A percentile compares a stretch with the other conserved stretches of the same genome.
Conservation (phyloP, 2,329 filamentous ascomycete species). For the Sordariomycetes sp. region DNA sequence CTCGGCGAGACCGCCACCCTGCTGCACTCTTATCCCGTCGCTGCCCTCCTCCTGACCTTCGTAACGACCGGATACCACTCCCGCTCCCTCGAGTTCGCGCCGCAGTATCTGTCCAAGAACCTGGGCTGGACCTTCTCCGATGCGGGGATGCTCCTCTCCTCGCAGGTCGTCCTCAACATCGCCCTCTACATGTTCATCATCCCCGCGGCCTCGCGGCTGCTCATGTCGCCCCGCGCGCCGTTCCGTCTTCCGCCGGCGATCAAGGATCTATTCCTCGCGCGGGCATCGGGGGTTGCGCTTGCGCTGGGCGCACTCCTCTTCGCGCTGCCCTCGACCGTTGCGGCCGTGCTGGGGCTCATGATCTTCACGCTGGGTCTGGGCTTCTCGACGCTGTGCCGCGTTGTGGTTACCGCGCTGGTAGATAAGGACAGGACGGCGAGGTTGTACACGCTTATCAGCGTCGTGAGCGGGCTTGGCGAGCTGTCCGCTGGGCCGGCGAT, state of each 20-base stretch:
- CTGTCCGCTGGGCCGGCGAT: constrained; percentile 13
- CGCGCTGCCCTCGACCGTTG: constrained; percentile 7
- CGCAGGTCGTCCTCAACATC: constrained; percentile 11
- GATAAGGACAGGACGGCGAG: constrained; percentile 11
- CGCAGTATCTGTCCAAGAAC: constrained; percentile 8
- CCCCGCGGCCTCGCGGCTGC: constrained; percentile 8
- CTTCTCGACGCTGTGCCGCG: constrained; percentile 10
- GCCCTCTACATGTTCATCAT: constrained; percentile 8
- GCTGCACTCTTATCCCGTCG: constrained; percentile 1
- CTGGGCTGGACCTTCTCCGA: constrained; percentile 9
- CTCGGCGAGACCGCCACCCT: not conserved
- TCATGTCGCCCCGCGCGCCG: not conserved
- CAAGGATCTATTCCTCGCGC: constrained; percentile 13
- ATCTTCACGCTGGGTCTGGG: constrained; percentile 11
- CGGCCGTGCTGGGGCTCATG: constrained; percentile 11
- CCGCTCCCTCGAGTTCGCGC: not conserved
- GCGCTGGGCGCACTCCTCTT: constrained; percentile 11
- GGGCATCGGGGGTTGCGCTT: constrained; percentile 10
- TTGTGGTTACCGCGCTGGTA: constrained; percentile 9
- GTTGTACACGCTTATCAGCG: constrained; percentile 15
- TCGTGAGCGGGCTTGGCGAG: constrained; percentile 12
- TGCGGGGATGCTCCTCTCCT: constrained; percentile 11
- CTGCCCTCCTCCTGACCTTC: constrained; percentile 5
- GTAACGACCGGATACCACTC: constrained; percentile 1
- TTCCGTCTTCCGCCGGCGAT: not conserved